Evolutionary conservation across 208 protist species (phyloP).

Genomic region (Acanthamoeba triangularis): DNA sequence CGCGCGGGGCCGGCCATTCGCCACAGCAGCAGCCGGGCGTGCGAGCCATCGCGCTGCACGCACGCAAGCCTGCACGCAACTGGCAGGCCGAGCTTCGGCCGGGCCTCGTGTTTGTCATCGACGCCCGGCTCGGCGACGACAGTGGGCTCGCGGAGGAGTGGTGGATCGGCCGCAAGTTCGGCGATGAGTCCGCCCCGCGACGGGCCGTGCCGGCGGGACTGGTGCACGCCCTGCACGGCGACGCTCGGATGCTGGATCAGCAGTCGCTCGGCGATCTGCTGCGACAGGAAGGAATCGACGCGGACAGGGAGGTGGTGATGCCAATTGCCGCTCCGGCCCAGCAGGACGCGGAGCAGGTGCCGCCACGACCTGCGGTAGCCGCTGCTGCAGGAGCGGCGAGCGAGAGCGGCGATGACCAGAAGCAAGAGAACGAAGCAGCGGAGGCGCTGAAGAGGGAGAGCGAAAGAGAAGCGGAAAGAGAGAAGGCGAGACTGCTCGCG

Average conservation of each 20-base stretch:
- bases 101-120: not conserved
- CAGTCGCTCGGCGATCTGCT: not conserved
- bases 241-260: not conserved
- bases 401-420: not conserved
- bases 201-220: not conserved
- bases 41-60: not conserved
- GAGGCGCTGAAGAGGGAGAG: not conserved
- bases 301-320: not conserved
- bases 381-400: too few relatives aligned
- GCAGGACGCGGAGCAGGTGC: not conserved
- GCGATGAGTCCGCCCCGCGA: not conserved
- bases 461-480: not conserved
- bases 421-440: not conserved
- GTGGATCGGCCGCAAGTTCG: slow-evolving; percentile 11
- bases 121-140: not conserved
- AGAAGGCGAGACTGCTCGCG: not conserved
- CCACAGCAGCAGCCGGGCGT: not conserved
- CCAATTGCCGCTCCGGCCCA: not conserved
- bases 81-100: slow-evolving; percentile 35
- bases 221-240: not conserved
- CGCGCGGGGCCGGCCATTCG: not conserved
- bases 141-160: not conserved
- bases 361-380: too few relatives aligned
- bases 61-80: not conserved
- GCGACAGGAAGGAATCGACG: not conserved